Evolutionary conservation across 805 yeast genomes (phyloP), one percentile per base, ranked within the genome.

Genomic region (Candida loeiensis): DNA sequence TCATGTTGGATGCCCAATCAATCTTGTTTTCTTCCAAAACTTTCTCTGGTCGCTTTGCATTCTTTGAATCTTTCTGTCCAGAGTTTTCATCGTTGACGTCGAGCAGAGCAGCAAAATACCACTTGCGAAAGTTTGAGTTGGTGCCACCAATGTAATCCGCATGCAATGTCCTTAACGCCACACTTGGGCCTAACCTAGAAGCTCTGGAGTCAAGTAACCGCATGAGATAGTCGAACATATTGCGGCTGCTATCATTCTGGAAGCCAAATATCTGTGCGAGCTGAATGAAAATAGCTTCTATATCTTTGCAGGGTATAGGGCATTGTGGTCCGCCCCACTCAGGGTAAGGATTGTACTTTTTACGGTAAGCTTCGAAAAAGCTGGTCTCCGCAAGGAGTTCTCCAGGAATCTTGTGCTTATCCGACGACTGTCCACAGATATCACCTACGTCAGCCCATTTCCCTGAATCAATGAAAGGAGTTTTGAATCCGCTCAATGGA

Each of bases 101-200:
- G 64, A 83, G 66, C 45, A 76, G 78, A 2, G 86, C 77, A 1
- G 88, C 87, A 61, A 85, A 81, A 51, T 81, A 83, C 93, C 93
- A 84, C 49, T 79, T 83, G 44, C 74, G 71, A 54, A 76, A 84
- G 53, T 84, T 84, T 1, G 91, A 67, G 48, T 79, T 76, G 3
- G 69, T 51, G 0, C 91, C 93, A 3, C 88, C 86, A 52, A 84
- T 79, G 52, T 82, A 85, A 55, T 84, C 91, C 1, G 82, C 81
- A 57, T 85, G 90, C 7, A 84, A 50, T 0, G 84, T 68, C 38
- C 65, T 62, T 32, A 84, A 66, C 1, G 90, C 87, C 17, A 63
- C 64, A 4, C 43, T 46, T 0, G 85, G 76, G 1, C 74, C 67
- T 76, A 79, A 73, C 48, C 91, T 67, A 1, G 87, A 75, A 1